Evolutionary conservation across 305 asterid species (phyloP).

Genomic region (Andrographis paniculata): DNA sequence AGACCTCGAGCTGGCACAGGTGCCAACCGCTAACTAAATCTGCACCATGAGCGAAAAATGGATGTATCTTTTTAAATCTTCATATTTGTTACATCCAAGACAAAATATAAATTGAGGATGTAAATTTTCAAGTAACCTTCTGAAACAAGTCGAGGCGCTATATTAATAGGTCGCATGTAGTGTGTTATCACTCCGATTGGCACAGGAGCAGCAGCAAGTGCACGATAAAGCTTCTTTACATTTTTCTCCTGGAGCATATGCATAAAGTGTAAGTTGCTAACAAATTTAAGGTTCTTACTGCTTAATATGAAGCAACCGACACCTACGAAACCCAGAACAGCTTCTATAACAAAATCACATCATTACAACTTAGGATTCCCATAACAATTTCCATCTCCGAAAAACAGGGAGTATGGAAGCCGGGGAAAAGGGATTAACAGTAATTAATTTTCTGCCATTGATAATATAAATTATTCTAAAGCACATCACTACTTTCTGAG

Average conservation of each 20-base stretch:
- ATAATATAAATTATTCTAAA: too few relatives aligned
- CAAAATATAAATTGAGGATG: background rate
- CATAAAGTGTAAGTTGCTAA: background rate
- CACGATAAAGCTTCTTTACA: slow-evolving; percentile 85
- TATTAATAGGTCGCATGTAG: slow-evolving; percentile 85
- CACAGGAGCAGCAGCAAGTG: slow-evolving; percentile 81
- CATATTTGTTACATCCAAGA: too few relatives aligned
- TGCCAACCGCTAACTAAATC: slow-evolving; percentile 62
- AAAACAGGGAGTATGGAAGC: too few relatives aligned
- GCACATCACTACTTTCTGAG: slow-evolving; percentile 1
- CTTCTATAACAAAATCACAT: background rate
- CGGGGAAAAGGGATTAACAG: too few relatives aligned
- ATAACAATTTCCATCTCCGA: too few relatives aligned
- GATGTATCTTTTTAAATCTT: slow-evolving; percentile 3
- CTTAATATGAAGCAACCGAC: background rate
- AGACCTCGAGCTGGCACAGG: slow-evolving; percentile 85
- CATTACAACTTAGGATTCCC: background rate
- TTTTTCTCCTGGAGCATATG: slow-evolving; percentile 54
- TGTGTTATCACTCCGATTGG: slow-evolving; percentile 67
- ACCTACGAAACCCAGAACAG: background rate
- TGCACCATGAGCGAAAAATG: slow-evolving; percentile 26
- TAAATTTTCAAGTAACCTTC: slow-evolving; percentile 36
- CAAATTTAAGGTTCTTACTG: background rate
- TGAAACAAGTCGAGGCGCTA: slow-evolving; percentile 75
- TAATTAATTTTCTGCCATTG: too few relatives aligned